Conservation (phyloP, 202 grass and related monocot genomes). For the Saccharum hybrid region DNA sequence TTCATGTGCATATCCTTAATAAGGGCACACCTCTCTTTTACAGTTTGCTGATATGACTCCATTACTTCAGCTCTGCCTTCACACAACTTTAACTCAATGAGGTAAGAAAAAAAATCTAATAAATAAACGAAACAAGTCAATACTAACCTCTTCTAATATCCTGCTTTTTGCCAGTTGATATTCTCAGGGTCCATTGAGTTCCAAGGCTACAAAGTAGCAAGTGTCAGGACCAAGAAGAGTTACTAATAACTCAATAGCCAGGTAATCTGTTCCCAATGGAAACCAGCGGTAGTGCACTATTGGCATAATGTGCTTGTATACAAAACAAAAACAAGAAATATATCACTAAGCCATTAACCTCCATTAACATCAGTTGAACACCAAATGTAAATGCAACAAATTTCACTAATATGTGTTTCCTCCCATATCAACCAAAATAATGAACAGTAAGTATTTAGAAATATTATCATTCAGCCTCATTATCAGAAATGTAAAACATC, state of each 20-base stretch:
- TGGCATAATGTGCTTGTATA: neutral
- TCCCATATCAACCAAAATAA: conserved; percentile 30
- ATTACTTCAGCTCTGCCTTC: conserved; percentile 68
- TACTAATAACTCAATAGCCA: neutral
- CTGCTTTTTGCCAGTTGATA: conserved; percentile 61
- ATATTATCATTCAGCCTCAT: conserved; percentile 1
- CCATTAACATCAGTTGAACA: neutral
- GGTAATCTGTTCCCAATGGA: conserved; percentile 9
- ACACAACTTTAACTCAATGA: conserved; percentile 47
- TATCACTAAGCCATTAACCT: neutral
- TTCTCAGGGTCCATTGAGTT: conserved; percentile 63
- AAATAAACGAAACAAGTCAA: conserved; percentile 33
- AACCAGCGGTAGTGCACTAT: neutral
- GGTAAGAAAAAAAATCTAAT: conserved; percentile 18
- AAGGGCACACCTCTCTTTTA: conserved; percentile 64
- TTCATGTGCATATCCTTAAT: conserved; percentile 61
- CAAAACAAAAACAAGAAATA: neutral
- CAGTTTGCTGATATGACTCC: conserved; percentile 55
- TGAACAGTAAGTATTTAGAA: neutral
- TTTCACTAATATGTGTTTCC: neutral
- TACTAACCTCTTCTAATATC: conserved; percentile 61
- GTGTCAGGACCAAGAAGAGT: conserved; percentile 37
- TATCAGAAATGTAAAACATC: conserved; percentile 32
- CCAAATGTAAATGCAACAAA: neutral
- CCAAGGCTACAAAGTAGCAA: conserved; percentile 62